Base-by-base conservation (phyloP, 495 filamentous ascomycete genomes). In the Tetracladium marchalianum region DNA sequence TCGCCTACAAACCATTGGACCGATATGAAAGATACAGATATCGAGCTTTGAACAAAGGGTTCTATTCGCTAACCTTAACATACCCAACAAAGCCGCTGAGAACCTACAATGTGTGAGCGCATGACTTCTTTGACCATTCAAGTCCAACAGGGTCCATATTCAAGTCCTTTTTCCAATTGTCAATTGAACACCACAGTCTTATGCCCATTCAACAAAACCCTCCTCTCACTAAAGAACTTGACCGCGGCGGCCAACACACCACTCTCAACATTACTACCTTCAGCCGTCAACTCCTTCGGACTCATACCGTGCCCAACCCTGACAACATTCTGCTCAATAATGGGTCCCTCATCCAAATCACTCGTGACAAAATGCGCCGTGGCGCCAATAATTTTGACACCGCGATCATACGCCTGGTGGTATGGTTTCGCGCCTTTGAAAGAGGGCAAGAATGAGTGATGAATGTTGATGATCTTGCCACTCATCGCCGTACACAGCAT, bases 401-500 rank as follows among this genome's bases (percentile, higher is more conserved):
- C 83, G 27, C 81, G 71, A 35, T 85, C 82, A 59, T 78, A 83
- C 16, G 83, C 83, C 68, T 85, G 82, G 66, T 87, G 83, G 66
- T 87, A 87, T 17, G 83, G 83, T 69, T 83, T 84, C 48, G 83
- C 83, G 22, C 83, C 83, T 69, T 85, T 87, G 71, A 87, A 87
- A 27, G 72, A 78, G 3, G 82, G 83, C 70, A 87, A 55, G 75
- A 87, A 87, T 49, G 71, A 76, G 66, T 87, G 83, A 65, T 87
- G 83, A 64, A 87, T 85, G 65, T 87, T 87, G 77, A 87, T 84
- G 63, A 86, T 86, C 43, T 72, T 72, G 9, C 82, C 81, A 40
- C 72, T 76, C 81, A 86, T 85, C 41, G 73, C 81, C 51, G 72
- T 65, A 62, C 82, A 87, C 22, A 87, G 65, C n/a, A 59, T 71